Evolutionary conservation across 2,329 filamentous ascomycete species (phyloP), one percentile per base, ranked within the genome.

Genomic region (Fusarium sp.): DNA sequence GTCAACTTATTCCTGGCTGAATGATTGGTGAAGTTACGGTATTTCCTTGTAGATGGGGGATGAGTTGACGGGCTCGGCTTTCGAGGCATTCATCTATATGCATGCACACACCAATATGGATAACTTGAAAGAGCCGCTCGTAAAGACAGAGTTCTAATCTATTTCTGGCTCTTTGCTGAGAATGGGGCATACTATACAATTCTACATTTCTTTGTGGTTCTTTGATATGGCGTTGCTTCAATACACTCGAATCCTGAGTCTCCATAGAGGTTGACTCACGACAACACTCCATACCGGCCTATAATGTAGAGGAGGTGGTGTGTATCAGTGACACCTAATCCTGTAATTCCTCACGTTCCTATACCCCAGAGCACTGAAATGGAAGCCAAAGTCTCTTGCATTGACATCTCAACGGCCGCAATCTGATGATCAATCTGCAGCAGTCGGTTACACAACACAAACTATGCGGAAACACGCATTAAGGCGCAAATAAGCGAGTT

Each of bases 201-300:
- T 20, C 25, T 45, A 12, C 12, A 13, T 41, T 37, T 45, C 23
- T 42, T 42, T n/a, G 23, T 18, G 13, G 13, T 32, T 21, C 27
- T 49, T 51, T 20, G 18, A 41, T 48, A 20, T 45, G 20, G 34
- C 21, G 18, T 23, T 42, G 27, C 25, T 37, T n/a, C 23, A 23
- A 55, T 27, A 49, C 64, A 40, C 46, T 28, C 34, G 21, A 53
- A 40, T 21, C 47, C 46, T 57, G 42, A 50, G 23, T 51, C 49
- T 51, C 53, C 48, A 23, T 37, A 21, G 25, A 25, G 9, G 42
- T 54, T 56, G 30, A 32, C 43, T 55, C 43, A 47, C 42, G 20
- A 41, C 18, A 43, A 40, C 41, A 40, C 43, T 25, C 20, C 43
- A 47, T 20, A 14, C 16, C 16, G 14, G 48, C 42, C 23, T 58